These are phyloP conservation scores for Penicillium griseofulvum DNA, from an alignment of 2,329 filamentous ascomycete species.

Conservation along the genomic window DNA sequence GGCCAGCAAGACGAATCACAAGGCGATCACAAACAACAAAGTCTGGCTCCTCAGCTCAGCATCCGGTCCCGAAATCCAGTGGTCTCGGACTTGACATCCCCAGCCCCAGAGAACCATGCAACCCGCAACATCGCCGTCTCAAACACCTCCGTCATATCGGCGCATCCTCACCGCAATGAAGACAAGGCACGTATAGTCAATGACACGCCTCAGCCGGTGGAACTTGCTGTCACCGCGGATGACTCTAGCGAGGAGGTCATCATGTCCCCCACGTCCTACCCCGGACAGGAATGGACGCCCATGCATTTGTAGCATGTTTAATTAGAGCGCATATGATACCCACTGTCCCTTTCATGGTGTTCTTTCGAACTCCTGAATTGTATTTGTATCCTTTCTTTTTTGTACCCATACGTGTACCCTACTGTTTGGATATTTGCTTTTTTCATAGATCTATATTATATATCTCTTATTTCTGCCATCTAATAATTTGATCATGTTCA, in stretches of 20 bases:
- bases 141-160: slow-evolving; percentile 6
- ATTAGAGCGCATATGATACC: background rate
- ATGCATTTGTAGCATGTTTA: slow-evolving; percentile 12
- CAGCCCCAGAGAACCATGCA: background rate
- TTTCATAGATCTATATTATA: background rate
- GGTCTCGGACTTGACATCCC: background rate
- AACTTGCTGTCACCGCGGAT: slow-evolving; percentile 36
- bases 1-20: background rate
- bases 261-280: slow-evolving; percentile 51
- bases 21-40: background rate
- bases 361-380: background rate
- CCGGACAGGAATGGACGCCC: slow-evolving; percentile 49
- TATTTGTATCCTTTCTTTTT: background rate
- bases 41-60: background rate
- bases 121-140: slow-evolving; percentile 8
- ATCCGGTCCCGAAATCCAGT: slow-evolving; percentile 13
- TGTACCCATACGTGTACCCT: background rate
- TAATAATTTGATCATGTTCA: background rate
- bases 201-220: slow-evolving; percentile 28
- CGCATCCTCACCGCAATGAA: slow-evolving; percentile 22
- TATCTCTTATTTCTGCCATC: background rate
- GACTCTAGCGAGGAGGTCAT: slow-evolving; percentile 46
- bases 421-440: background rate
- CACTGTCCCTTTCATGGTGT: background rate
- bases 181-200: slow-evolving; percentile 22